A percentile compares a stretch with the other conserved stretches of the same genome.
Evolutionary conservation across 1,284 basidiomycete species (phyloP).

Genomic region (Pseudomicrostroma phylloplanum): DNA sequence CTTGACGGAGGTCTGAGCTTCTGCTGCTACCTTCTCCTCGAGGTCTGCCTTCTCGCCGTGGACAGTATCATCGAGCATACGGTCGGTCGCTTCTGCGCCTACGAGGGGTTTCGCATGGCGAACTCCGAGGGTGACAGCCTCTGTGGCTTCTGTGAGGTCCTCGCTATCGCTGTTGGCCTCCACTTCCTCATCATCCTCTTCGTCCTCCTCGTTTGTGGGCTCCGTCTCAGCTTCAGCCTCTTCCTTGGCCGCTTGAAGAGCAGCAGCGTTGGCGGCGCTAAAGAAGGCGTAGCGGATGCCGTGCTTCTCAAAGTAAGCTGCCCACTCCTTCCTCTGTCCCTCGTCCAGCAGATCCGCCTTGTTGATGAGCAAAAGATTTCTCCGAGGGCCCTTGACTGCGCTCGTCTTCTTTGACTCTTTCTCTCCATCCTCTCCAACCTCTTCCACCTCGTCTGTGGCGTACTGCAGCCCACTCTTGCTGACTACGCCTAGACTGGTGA

Average conservation of each 20-base stretch:
- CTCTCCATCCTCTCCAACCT: constrained; percentile 53
- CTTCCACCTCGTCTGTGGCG: constrained; percentile 58
- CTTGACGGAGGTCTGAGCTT: constrained; percentile 48
- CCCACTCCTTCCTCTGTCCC: constrained; percentile 83
- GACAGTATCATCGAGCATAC: constrained; percentile 2
- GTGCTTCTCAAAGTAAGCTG: constrained; percentile 81
- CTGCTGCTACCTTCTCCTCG: constrained; percentile 20
- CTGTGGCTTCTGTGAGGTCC: constrained; percentile 44
- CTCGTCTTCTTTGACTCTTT: constrained; percentile 6
- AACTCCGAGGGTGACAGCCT: constrained; percentile 21
- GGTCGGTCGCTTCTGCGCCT: constrained; percentile 26
- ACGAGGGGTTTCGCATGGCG: constrained; percentile 27
- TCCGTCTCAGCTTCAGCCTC: constrained; percentile 48
- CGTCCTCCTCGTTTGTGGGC: constrained; percentile 19
- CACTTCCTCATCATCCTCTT: constrained; percentile 29
- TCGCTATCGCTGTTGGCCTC: constrained; percentile 28
- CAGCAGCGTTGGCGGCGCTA: constrained; percentile 83
- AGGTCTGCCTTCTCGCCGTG: constrained; percentile 14
- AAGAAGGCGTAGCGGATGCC: constrained; percentile 86
- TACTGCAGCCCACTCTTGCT: constrained; percentile 87
- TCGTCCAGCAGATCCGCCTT: constrained; percentile 88
- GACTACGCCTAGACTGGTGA: constrained; percentile 56
- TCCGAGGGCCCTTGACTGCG: constrained; percentile 56
- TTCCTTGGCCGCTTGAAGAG: constrained; percentile 58
- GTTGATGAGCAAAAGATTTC: constrained; percentile 81